Percentiles rank a stretch among this genome's conserved stretches.
Conservation (phyloP, 2,329 filamentous ascomycete species). For the Metarhizium rileyi region DNA sequence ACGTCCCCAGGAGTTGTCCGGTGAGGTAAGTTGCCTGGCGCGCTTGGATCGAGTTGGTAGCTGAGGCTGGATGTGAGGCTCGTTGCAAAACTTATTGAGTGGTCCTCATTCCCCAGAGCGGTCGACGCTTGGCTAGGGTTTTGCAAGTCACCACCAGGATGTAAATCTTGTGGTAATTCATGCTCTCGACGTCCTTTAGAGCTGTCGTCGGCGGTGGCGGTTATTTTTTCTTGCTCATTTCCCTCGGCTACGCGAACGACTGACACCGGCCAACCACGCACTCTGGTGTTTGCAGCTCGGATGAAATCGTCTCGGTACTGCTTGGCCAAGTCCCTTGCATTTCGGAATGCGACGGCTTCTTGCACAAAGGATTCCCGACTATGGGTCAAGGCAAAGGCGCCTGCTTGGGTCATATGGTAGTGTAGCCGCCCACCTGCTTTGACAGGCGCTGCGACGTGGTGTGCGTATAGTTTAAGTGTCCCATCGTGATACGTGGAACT, state of each 20-base stretch:
- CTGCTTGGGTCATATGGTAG: conserved; percentile 28
- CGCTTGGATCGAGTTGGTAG: not conserved
- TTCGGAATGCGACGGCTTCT: conserved; percentile 26
- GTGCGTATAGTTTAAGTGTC: conserved; percentile 23
- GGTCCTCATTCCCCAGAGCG: no score
- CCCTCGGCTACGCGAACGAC: no score
- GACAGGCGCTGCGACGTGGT: conserved; percentile 12
- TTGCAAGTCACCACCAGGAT: no score
- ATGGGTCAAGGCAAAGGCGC: conserved; percentile 17
- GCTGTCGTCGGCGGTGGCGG: no score
- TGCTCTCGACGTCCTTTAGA: no score
- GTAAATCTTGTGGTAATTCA: no score
- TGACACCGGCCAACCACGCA: no score
- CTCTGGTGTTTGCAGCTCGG: conserved; percentile 18
- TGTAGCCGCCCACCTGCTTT: conserved; percentile 12
- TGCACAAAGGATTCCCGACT: conserved; percentile 18
- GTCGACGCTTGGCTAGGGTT: no score
- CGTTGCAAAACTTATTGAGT: no score
- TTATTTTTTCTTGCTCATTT: no score
- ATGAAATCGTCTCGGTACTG: conserved; percentile 26
- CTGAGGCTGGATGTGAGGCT: no score
- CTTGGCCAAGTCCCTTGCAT: conserved; percentile 28
- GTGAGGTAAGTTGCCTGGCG: not conserved
- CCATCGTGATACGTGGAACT: conserved; percentile 27
- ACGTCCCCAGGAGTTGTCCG: not conserved